Evolutionary conservation across 140 eudicot genomes (phyloP).

Genomic region (Ambrosia hybrid): DNA sequence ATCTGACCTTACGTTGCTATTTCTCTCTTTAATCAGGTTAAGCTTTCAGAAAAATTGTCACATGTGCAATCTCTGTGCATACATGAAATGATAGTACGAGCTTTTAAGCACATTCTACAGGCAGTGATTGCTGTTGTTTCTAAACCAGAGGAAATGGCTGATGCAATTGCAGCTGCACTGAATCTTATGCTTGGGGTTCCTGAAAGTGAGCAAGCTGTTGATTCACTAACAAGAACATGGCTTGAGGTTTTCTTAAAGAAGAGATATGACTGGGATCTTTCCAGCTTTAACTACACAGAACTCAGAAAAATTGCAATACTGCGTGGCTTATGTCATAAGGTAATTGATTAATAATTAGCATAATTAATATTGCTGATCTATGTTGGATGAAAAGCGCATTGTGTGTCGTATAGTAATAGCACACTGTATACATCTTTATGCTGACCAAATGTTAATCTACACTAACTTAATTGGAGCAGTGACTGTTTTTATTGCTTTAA

Average conservation of each 20-base stretch:
- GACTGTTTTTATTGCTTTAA: slow-evolving; percentile 10
- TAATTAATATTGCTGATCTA: background rate
- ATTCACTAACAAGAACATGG: slow-evolving; percentile 83
- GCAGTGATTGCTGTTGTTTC: slow-evolving; percentile 89
- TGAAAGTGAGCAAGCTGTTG: slow-evolving; percentile 48
- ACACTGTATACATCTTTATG: background rate
- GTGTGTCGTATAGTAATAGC: background rate
- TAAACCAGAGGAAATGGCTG: slow-evolving; percentile 68
- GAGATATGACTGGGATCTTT: slow-evolving; percentile 90
- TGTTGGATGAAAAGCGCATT: background rate
- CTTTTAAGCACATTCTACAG: slow-evolving; percentile 93
- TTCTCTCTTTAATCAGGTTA: slow-evolving; percentile 59
- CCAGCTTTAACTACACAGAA: slow-evolving; percentile 74
- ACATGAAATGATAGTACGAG: slow-evolving; percentile 98
- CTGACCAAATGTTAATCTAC: background rate
- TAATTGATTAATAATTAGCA: slow-evolving; percentile 29
- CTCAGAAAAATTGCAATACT: slow-evolving; percentile 85
- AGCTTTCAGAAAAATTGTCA: slow-evolving; percentile 88
- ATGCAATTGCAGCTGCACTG: slow-evolving; percentile 72
- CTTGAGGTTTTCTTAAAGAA: slow-evolving; percentile 79
- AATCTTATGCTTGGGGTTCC: slow-evolving; percentile 95
- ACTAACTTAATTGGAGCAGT: slow-evolving; percentile 8
- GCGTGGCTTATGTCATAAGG: slow-evolving; percentile 99
- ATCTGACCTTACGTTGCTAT: slow-evolving; percentile 17
- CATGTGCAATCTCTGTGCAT: slow-evolving; percentile 98